Evolutionary conservation across 371 early-diverging fungal species (phyloP).

Genomic region (Saksenaea vasiformis): DNA sequence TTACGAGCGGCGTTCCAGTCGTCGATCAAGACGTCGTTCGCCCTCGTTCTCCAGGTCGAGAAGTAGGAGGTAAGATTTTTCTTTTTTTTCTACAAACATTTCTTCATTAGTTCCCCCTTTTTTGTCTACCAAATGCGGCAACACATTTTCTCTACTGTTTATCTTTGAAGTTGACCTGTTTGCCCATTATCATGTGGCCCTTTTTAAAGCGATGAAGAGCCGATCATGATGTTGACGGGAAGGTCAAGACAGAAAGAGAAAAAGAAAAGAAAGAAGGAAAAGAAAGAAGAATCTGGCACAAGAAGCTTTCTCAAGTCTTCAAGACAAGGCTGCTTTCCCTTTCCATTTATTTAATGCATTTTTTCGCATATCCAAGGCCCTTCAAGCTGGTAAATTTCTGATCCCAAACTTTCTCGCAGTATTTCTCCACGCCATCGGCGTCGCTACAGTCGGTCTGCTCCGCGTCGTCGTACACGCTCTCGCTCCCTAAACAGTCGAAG

Average conservation of each 20-base stretch:
- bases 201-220: conserved; percentile 10
- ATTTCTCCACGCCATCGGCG: conserved; percentile 32
- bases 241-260: conserved; percentile 10
- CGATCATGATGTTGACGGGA: conserved; percentile 5
- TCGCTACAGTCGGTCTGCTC: conserved; percentile 32
- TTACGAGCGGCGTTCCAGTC: conserved; percentile 18
- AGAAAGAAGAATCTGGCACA: conserved; percentile 4
- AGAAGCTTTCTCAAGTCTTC: conserved; percentile 8
- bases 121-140: neutral
- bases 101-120: neutral
- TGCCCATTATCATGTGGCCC: conserved; percentile 6
- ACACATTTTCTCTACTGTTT: neutral
- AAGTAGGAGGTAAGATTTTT: conserved; percentile 29
- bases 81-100: neutral
- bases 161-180: neutral
- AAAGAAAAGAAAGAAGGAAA: neutral
- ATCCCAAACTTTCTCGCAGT: conserved; percentile 10
- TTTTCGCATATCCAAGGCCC: conserved; percentile 1
- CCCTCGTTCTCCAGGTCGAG: conserved; percentile 37
- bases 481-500: neutral
- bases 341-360: conserved; percentile 3
- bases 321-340: conserved; percentile 3
- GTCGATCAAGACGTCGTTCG: conserved; percentile 31
- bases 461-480: conserved; percentile 7
- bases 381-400: conserved; percentile 11